phyloP scores from a whole-genome alignment of 495 filamentous ascomycete species.

The Choiromyces venosus region DNA sequence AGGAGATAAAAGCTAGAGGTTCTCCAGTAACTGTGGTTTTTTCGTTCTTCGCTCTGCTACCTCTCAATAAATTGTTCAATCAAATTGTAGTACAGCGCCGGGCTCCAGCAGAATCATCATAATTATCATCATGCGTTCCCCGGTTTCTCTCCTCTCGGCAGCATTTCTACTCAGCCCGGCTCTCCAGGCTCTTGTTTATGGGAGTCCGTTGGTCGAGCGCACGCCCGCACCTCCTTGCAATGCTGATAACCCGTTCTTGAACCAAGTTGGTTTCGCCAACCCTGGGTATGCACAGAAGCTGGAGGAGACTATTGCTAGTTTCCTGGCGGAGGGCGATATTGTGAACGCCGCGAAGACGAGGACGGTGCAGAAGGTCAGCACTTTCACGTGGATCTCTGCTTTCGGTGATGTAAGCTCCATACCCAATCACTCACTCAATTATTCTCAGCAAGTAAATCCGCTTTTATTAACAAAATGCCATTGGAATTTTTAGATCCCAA shows the following conservation, averaged over 20 bases:
- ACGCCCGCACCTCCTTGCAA: slow-evolving; percentile 18
- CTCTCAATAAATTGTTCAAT: slow-evolving; percentile 1
- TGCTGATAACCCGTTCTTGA: slow-evolving; percentile 24
- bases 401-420: slow-evolving; percentile 40
- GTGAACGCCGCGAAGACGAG: slow-evolving; percentile 45
- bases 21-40: not conserved
- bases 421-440: slow-evolving; percentile 22
- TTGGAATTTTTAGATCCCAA: slow-evolving; percentile 8
- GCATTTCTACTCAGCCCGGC: slow-evolving; percentile 18
- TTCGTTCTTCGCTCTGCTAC: not conserved
- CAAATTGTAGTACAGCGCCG: not conserved
- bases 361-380: slow-evolving; percentile 50
- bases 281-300: slow-evolving; percentile 53
- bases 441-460: slow-evolving; percentile 44
- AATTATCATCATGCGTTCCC: slow-evolving; percentile 4
- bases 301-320: slow-evolving; percentile 47
- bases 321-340: slow-evolving; percentile 44
- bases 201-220: slow-evolving; percentile 11
- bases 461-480: slow-evolving; percentile 42
- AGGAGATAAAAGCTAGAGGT: slow-evolving; percentile 3
- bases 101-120: not conserved
- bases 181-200: slow-evolving; percentile 20
- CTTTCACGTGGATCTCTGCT: slow-evolving; percentile 53
- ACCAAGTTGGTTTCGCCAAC: slow-evolving; percentile 48
- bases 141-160: slow-evolving; percentile 19